A percentile compares a stretch with the other conserved stretches of the same genome.
phyloP scores from a whole-genome alignment of 1,284 basidiomycete genomes.

The Schizophyllum amplum region DNA sequence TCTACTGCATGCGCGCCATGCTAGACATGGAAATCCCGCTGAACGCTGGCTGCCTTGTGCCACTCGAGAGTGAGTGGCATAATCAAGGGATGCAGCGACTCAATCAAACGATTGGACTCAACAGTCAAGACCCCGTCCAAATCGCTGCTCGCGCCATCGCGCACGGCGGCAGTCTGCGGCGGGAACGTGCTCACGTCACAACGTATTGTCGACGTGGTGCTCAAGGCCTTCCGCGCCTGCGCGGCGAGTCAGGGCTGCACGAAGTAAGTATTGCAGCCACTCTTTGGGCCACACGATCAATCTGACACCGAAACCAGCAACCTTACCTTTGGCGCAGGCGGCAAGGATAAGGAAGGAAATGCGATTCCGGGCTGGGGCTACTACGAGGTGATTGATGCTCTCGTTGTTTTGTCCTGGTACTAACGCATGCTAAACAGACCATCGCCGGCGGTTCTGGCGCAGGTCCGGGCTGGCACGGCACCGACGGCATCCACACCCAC shows the following conservation, averaged over 20 bases:
- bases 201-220: conserved; percentile 90
- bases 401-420: no score
- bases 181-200: conserved; percentile 93
- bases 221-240: conserved; percentile 89
- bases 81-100: no score
- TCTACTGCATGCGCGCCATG: conserved; percentile 94
- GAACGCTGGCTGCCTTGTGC: conserved; percentile 87
- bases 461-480: conserved; percentile 86
- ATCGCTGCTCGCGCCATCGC: conserved; percentile 76
- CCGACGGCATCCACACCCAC: conserved; percentile 81
- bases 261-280: conserved; percentile 44
- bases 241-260: conserved; percentile 94
- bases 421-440: no score
- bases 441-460: conserved; percentile 93
- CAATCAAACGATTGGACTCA: no score
- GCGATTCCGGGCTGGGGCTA: conserved; percentile 86
- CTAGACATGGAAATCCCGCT: conserved; percentile 88
- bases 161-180: conserved; percentile 85
- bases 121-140: conserved; percentile 79
- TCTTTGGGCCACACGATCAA: conserved; percentile 5
- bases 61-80: conserved; percentile 51
- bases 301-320: conserved; percentile 44
- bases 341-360: conserved; percentile 76
- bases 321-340: conserved; percentile 86
- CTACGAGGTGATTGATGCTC: no score